Base-by-base conservation (phyloP, 805 yeast genomes). In the Schwanniomyces occidentalis region DNA sequence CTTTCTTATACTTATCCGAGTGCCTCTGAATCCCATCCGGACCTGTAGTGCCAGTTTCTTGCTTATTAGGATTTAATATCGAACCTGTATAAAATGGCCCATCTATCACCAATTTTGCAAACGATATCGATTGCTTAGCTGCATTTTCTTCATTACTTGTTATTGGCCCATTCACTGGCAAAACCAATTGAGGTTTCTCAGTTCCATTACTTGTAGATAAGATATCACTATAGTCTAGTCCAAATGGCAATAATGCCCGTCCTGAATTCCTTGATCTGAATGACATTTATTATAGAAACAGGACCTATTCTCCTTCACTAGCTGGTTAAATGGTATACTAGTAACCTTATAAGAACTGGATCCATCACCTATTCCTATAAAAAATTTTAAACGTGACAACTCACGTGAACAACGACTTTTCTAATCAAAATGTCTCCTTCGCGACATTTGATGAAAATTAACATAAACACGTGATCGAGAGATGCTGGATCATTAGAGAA, bases 11-110 rank as follows among this genome's bases (percentile, higher is more conserved):
- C 54, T 71, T 72, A 58, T 90, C 97, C 2, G 95, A 79, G 54
- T 87, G 87, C 49, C 97, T 72, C 52, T 81, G 77, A 27, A 90
- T 74, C 2, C 91, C 89, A 54, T 86, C 95, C 0, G 61, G 49
- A 0, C 52, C 47, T 2, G 52, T 48, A 7, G 33, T 36, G 10
- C 14, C 32, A 27, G 8, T 30, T 32, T 38, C 44, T 12, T 38
- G 45, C 5, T 47, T 38, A 8, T 46, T 59, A 13, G 55, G 51
- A 20, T 64, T 61, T 5, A 62, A 38, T 16, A 71, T 54, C 2
- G 75, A 59, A 0, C 88, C 89, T 0, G 88, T 75, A 48, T 66
- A 80, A 40, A 84, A 83, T 0, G 86, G 79, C 0, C 88, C 83
- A 40, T 81, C 82, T 33, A 67, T 69, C 52, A 83, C 65, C n/a